These are phyloP conservation scores for Boletus sp. DNA, from an alignment of 768 basidiomycete species.

Conservation along the genomic window DNA sequence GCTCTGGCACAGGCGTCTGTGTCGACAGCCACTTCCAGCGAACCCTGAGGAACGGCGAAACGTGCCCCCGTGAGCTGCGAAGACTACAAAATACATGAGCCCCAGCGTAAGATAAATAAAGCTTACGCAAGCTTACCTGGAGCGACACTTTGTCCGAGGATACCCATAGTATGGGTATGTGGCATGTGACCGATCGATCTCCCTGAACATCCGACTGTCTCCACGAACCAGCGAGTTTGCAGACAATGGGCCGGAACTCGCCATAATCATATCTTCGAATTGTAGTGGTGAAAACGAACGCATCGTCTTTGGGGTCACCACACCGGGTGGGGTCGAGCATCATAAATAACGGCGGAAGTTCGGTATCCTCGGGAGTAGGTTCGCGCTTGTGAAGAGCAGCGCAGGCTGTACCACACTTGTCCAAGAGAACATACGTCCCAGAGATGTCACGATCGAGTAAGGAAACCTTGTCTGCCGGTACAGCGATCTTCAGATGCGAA, in stretches of 20 bases:
- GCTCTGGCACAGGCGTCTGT: conserved; percentile 71
- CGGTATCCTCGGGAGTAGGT: conserved; percentile 39
- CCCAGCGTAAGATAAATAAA: background rate
- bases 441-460: conserved; percentile 78
- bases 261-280: conserved; percentile 79
- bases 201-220: conserved; percentile 59
- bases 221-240: conserved; percentile 74
- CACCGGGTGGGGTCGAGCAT: conserved; percentile 84
- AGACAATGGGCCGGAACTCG: conserved; percentile 75
- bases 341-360: conserved; percentile 63
- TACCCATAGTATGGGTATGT: conserved; percentile 68
- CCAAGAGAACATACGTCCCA: conserved; percentile 74
- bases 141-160: conserved; percentile 46
- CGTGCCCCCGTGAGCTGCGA: conserved; percentile 51
- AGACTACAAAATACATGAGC: conserved; percentile 40
- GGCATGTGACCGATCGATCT: conserved; percentile 50
- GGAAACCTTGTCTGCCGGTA: conserved; percentile 43
- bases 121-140: conserved; percentile 42
- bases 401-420: conserved; percentile 89
- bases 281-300: conserved; percentile 81
- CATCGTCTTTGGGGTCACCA: conserved; percentile 72
- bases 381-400: conserved; percentile 73
- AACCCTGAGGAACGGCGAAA: conserved; percentile 62
- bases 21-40: conserved; percentile 49
- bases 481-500: conserved; percentile 62